Percentiles rank a stretch among this genome's conserved stretches.
Conservation (phyloP, 2,329 filamentous ascomycete species). For the Amauroascus verrucosus region DNA sequence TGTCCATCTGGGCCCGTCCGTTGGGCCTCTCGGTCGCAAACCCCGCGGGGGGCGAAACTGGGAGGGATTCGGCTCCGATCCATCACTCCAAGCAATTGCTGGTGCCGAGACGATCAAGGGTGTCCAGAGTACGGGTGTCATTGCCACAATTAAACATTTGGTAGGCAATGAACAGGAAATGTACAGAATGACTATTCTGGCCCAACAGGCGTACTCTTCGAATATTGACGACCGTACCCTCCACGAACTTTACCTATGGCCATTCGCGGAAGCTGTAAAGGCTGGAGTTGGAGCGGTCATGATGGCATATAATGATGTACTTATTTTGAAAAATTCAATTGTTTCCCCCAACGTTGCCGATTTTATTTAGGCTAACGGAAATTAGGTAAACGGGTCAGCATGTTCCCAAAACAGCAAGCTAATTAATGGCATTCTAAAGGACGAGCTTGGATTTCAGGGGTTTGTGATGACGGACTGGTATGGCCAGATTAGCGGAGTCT, state of each 20-base stretch:
- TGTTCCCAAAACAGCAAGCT: conserved; percentile 58
- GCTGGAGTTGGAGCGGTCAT: conserved; percentile 41
- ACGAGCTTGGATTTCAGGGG: conserved; percentile 64
- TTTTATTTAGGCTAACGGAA: not conserved
- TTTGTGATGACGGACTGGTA: conserved; percentile 62
- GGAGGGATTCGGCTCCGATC: conserved; percentile 65
- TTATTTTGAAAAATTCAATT: not conserved
- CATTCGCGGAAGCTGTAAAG: conserved; percentile 41
- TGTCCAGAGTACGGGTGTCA: conserved; percentile 47
- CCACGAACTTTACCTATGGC: conserved; percentile 40
- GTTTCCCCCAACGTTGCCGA: not conserved
- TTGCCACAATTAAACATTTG: conserved; percentile 49
- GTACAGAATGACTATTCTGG: conserved; percentile 40
- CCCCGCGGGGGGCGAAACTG: conserved; percentile 63
- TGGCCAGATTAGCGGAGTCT: conserved; percentile 51
- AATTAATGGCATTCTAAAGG: conserved; percentile 60
- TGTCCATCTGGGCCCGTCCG: conserved; percentile 58
- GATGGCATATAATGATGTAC: conserved; percentile 36
- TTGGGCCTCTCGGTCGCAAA: conserved; percentile 62
- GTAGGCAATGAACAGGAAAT: conserved; percentile 42
- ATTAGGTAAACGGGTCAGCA: conserved; percentile 54
- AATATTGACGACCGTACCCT: conserved; percentile 44
- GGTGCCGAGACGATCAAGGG: conserved; percentile 46
- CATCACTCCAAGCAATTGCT: conserved; percentile 49
- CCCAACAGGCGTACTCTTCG: conserved; percentile 34